A percentile compares a stretch with the other conserved stretches of the same genome.
Conservation (phyloP, 2,329 filamentous ascomycete genomes). For the Fusarium sp. region DNA sequence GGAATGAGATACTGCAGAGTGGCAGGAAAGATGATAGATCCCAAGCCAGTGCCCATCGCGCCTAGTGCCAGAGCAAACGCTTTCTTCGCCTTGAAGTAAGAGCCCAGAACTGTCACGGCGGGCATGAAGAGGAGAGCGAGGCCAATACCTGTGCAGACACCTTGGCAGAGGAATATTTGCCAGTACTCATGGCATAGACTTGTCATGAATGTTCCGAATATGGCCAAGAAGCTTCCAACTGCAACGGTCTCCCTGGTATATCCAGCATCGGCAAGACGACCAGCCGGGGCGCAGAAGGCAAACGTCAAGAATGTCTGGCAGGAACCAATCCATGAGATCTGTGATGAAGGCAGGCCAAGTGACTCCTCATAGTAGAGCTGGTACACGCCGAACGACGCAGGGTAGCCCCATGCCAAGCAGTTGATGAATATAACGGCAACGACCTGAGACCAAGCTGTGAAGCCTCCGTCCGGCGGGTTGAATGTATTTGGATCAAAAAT, state of each 20-base stretch:
- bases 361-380: conserved; percentile 63
- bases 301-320: conserved; percentile 66
- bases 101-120: conserved; percentile 70
- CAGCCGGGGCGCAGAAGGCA: conserved; percentile 62
- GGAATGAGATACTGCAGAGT: conserved; percentile 70
- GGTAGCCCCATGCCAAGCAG: conserved; percentile 65
- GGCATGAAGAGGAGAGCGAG: conserved; percentile 71
- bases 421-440: conserved; percentile 62
- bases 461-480: conserved; percentile 60
- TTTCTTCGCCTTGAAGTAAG: conserved; percentile 70
- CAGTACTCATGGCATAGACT: conserved; percentile 62
- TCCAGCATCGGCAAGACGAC: conserved; percentile 65
- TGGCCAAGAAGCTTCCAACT: conserved; percentile 58
- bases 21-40: conserved; percentile 68
- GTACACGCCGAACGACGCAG: conserved; percentile 66
- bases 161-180: conserved; percentile 68
- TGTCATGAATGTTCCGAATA: conserved; percentile 64
- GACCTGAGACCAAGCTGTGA: conserved; percentile 65
- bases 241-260: conserved; percentile 59
- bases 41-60: conserved; percentile 69
- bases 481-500: conserved; percentile 41
- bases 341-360: conserved; percentile 53
- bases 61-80: conserved; percentile 72
- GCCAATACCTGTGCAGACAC: conserved; percentile 65
- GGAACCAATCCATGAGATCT: conserved; percentile 63